Base-by-base conservation (phyloP, 106 monocot genomes). In the Iris macrosiphon region DNA sequence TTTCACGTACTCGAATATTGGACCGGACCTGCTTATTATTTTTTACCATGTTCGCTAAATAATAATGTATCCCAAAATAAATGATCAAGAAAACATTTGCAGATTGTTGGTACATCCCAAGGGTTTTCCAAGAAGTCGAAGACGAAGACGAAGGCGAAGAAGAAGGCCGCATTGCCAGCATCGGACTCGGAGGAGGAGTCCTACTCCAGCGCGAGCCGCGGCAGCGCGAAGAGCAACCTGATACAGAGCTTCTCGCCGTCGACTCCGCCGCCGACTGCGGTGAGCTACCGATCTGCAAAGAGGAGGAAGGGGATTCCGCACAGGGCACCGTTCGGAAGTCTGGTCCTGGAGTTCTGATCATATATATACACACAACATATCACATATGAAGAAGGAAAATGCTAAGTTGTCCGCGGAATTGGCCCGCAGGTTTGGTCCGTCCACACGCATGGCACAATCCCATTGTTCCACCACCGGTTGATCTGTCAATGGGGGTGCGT, bases 271-370 rank as follows among this genome's bases (percentile, higher is more conserved):
- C 59, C 86, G 38, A 69, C 73, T 13, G 47, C 67, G 34, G 14
- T 56, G 42, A 71, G 56, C 49, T 70, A 41, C 69, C 63, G 71
- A 33, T 57, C 55, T 12, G 63, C 73, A 0, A 87, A 84, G 63
- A 70, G 93, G 62, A 74, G 93, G 48, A 93, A 93, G 71, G 83
- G 93, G 38, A 52, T 83, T 27, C 93, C 93, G 4, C 93, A 75
- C 49, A 57, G 93, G 31, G 73, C 93, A 20, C 88, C 93, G 9
- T 72, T 88, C 25, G 74, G 80, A 2, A 59, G 75, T 57, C 65
- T 92, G 48, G 42, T 72, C 3, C 22, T 66, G 21, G 79, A 79
- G 64, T 48, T 45, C 39, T 82, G 14, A 25, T 13, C 5, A 23
- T 46, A 19, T 4, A 12, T 45, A 46, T n/a, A n/a, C n/a, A n/a